Conservation (phyloP, 2,329 filamentous ascomycete species). For the Calonectria fujianensis region DNA sequence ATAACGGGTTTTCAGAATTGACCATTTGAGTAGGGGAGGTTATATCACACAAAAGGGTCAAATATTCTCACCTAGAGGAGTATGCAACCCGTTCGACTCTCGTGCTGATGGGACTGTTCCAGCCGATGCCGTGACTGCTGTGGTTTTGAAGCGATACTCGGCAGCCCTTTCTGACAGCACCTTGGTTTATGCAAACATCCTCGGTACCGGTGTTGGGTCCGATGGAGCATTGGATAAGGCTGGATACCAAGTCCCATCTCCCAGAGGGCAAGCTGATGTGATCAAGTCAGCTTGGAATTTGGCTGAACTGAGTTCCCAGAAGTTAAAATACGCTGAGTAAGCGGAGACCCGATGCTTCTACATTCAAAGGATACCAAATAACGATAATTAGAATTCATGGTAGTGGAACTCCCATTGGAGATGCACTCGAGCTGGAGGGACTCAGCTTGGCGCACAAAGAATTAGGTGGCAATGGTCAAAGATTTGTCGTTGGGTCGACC, state of each 20-base stretch:
- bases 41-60: background rate
- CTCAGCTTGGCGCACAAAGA: background rate
- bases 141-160: background rate
- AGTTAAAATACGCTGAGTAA: constrained; percentile 1
- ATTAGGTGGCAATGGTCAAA: background rate
- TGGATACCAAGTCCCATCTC: background rate
- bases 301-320: too few relatives aligned
- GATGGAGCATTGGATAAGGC: constrained; percentile 1
- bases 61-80: background rate
- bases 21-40: background rate
- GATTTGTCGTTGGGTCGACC: background rate
- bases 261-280: background rate
- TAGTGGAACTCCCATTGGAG: background rate
- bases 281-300: background rate
- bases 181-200: background rate
- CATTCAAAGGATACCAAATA: too few relatives aligned
- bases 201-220: background rate
- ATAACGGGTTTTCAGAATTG: background rate
- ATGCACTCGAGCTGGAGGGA: constrained; percentile 1
- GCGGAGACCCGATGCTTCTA: background rate
- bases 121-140: background rate
- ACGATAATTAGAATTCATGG: background rate
- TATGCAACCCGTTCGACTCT: constrained; percentile 9
- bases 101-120: constrained; percentile 4
- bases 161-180: background rate